Percentiles rank a stretch among this genome's conserved stretches.
Conservation (phyloP, 352 stramenopile genomes). For the Globisporangium viniferum region DNA sequence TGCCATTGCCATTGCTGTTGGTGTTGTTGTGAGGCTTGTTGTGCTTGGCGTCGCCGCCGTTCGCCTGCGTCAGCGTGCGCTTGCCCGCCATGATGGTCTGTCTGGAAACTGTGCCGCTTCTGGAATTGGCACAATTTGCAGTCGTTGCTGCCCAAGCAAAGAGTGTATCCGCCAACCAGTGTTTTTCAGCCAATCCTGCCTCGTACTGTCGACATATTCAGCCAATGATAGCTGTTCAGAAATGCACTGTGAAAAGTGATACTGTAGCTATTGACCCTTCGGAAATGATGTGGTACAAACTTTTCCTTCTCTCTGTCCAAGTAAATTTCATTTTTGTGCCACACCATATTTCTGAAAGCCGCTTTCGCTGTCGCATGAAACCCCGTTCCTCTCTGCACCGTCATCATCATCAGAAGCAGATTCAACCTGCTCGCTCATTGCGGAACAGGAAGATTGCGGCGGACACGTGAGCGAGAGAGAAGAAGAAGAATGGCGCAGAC, state of each 20-base stretch:
- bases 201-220: background rate
- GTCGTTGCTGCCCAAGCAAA: background rate
- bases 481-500: background rate
- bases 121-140: background rate
- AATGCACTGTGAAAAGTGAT: background rate
- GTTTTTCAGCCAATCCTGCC: background rate
- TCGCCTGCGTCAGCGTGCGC: constrained; percentile 18
- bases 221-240: background rate
- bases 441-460: background rate
- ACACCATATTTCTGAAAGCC: background rate
- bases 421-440: background rate
- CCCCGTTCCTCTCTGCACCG: background rate
- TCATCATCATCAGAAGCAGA: background rate
- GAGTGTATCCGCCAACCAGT: constrained; percentile 2
- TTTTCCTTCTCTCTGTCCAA: background rate
- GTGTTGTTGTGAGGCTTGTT: constrained; percentile 8
- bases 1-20: constrained; percentile 7
- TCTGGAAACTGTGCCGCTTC: background rate
- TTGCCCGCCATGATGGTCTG: constrained; percentile 20
- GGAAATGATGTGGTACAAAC: background rate
- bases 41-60: constrained; percentile 1
- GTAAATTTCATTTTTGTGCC: background rate
- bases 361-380: background rate
- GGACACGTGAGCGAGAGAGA: background rate
- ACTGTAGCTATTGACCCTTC: background rate